Base-by-base conservation (phyloP, 2,329 filamentous ascomycete genomes). In the Aspergillus tubingensis region DNA sequence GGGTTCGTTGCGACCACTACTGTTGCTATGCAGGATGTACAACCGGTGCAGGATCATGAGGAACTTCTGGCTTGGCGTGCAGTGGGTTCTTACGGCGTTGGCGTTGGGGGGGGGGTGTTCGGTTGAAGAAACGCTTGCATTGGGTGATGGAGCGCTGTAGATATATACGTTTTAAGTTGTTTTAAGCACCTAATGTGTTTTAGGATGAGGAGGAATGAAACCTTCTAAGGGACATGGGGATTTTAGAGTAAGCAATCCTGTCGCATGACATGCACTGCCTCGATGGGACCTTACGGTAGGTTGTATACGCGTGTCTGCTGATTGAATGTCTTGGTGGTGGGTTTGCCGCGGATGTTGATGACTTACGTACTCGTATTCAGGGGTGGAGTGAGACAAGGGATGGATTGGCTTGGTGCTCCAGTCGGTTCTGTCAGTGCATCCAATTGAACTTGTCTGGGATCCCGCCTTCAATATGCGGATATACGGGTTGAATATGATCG, bases 21-120 rank as follows among this genome's bases (percentile, higher is more conserved):
- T 30, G 27, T 30, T 30, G 19, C 51, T 4, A 38, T 52, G 38
- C 57, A 63, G 17, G 57, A 61, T n/a, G 41, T 51, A 36, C 58
- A 43, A 57, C 36, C 11, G 11, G 32, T 36, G 32, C 32, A 36
- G 11, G 30, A 36, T 23, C 21, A 23, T 36, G 62, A 65, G 36
- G 51, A 54, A 44, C 49, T 27, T 21, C 39, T 47, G 39, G 38
- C 39, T 48, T 59, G 41, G 30, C 43, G 17, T 38, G 41, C 19
- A 25, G 27, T 54, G 30, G 39, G 23, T 30, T 43, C 38, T 44
- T 32, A n/a, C 19, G 19, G 27, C 8, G 38, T 30, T 23, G 13
- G 19, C 15, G 23, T 30, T 23, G 13, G 38, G 32, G 32, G 32
- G 32, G 15, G 32, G 32, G 32, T 36, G 11, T 36, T 36, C 32